Evolutionary conservation across 306 rosid genomes (phyloP), one percentile per base, ranked within the genome.

Genomic region (Vicia villosa): DNA sequence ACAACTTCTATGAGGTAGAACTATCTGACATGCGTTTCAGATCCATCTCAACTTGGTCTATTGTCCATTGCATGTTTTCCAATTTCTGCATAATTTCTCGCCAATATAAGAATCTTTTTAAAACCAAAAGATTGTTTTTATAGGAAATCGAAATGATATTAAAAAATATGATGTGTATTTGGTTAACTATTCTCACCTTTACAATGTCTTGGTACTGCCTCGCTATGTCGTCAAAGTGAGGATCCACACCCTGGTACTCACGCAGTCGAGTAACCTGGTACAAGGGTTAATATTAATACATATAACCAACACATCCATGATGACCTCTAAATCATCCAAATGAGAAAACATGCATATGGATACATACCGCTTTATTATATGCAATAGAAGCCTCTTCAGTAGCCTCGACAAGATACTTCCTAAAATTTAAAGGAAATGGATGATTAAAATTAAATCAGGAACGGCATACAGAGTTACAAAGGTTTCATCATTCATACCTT

Each of bases 61-160:
- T 95, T 22, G 95, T 95, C 99, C 99, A 95, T 74, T 86, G 92
- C 95, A 94, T 84, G 64, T 87, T 87, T 81, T 91, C 96, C 77
- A 94, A 76, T 81, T 91, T 87, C 97, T 94, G 95, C 70, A 76
- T 54, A 49, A 54, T 32, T 74, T 17, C 47, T 17, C 47, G 58
- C 32, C 72, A 54, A 38, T 1, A 42, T 45, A 2, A 46, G 45
- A 50, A 36, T 20, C 15, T 58, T 8, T 26, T 26, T 7, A 32
- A 38, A 13, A 34, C 26, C 10, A 51, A 50, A 19, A 49, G 36
- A 61, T 7, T 12, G 37, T 51, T 21, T n/a, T 51, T 24, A 22
- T 17, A 22, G 38, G 45, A 63, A n/a, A 47, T 15, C 50, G 54
- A 72, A 68, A 20, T 24, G 59, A 28, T 34, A 62, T 13, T 42